Base-by-base conservation (phyloP, 805 yeast species). In the Candida multigemmis region DNA sequence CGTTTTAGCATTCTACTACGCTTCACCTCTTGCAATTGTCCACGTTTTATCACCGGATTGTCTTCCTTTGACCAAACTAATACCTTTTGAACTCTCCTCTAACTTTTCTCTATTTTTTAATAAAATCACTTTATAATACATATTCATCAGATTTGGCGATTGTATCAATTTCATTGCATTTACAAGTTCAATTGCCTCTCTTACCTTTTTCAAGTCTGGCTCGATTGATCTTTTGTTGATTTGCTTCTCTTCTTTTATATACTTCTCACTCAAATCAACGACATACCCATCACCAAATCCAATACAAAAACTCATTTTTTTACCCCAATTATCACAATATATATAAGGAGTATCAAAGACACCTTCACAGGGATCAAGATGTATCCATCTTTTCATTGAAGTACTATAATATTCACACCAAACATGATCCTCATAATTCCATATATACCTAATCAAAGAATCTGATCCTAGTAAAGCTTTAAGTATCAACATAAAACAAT, bases 391-490 rank as follows among this genome's bases (percentile, higher is more conserved):
- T 23, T 65, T 50, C 36, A 71, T 58, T 12, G 54, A 42, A 0
- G 41, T 48, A 1, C 94, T 81, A 47, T 73, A 87, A 41, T 80
- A 78, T 45, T 89, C 97, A 42, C 93, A 80, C 97, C 97, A 89
- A 1, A 84, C 96, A 48, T 89, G 97, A 48, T 89, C 97, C 47
- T 89, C 97, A 6, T 70, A 59, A 48, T 85, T 86, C 93, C 93
- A 83, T 2, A 87, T 57, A 43, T 79, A 86, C 27, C 97, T 55
- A 9, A 53, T 32, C n/a, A 41, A 38, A 10, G 43, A 35, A 12
- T 46, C 52, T 2, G 44, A 29, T 1, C 72, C 71, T 15, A 73
- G 60, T 22, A 87, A 55, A 0, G 94, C 73, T 15, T 75, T 63
- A 28, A 87, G 54, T 2, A 86, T 53, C 19, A 84, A 56, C 23